phyloP scores from a whole-genome alignment of 2,329 filamentous ascomycete genomes.

The Neonectria magnoliae region DNA sequence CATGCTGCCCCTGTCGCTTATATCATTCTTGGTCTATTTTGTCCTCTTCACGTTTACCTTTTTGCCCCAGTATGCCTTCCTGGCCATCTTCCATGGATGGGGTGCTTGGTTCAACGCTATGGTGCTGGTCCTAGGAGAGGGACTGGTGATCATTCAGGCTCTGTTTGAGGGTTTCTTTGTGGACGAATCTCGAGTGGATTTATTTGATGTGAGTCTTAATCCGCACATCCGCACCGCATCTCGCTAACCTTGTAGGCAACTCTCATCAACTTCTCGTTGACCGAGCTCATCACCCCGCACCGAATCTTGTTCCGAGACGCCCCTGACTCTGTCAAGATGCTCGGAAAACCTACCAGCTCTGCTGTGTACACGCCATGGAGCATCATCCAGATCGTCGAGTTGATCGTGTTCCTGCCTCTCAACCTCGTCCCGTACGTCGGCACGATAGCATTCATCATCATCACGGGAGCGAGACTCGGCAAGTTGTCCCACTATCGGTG shows the following conservation, averaged over 20 bases:
- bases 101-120: constrained; percentile 91
- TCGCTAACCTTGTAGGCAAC: constrained; percentile 60
- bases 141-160: constrained; percentile 73
- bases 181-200: constrained; percentile 80
- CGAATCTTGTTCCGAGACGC: constrained; percentile 74
- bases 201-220: constrained; percentile 76
- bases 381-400: constrained; percentile 87
- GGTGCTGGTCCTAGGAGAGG: constrained; percentile 87
- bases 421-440: constrained; percentile 89
- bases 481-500: constrained; percentile 93
- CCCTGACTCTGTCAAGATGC: constrained; percentile 77
- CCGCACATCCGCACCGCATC: not conserved
- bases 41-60: constrained; percentile 90
- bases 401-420: constrained; percentile 80
- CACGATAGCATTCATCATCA: constrained; percentile 83
- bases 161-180: constrained; percentile 86
- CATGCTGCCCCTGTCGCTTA: constrained; percentile 81
- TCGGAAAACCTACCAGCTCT: constrained; percentile 81
- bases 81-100: constrained; percentile 87
- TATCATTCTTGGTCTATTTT: constrained; percentile 85
- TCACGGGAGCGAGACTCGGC: constrained; percentile 88
- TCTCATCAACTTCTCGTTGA: constrained; percentile 77
- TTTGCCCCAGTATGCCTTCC: constrained; percentile 86
- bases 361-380: constrained; percentile 91
- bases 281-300: constrained; percentile 73